Percentiles rank a stretch among this genome's conserved stretches.
phyloP scores from a whole-genome alignment of 257 asterid genomes.

The Nyctanthes arbortristis region DNA sequence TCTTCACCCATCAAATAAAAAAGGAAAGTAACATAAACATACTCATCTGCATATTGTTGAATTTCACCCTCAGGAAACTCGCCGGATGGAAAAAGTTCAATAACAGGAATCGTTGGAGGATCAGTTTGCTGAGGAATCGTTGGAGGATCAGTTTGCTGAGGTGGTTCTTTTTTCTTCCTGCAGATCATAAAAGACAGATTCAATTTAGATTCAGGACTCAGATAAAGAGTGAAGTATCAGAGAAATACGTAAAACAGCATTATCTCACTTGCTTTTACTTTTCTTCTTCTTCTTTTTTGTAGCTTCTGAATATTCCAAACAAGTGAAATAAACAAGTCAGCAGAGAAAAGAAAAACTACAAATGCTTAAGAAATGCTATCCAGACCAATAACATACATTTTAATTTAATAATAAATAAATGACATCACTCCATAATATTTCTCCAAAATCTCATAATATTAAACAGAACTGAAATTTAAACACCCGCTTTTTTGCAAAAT shows the following conservation, averaged over 20 bases:
- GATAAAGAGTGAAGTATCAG: conserved; percentile 13
- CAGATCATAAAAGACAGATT: conserved; percentile 15
- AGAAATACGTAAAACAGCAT: conserved; percentile 8
- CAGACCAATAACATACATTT: conserved; percentile 1
- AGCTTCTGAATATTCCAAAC: conserved; percentile 56
- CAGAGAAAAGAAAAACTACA: conserved; percentile 4
- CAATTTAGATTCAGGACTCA: conserved; percentile 1
- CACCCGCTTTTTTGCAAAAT: neutral
- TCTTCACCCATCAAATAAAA: neutral
- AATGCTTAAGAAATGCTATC: neutral
- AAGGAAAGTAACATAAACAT: conserved; percentile 34
- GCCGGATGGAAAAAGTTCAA: conserved; percentile 79
- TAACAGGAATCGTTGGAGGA: conserved; percentile 87
- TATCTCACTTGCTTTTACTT: conserved; percentile 88
- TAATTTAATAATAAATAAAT: conserved; percentile 2
- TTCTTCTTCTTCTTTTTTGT: conserved; percentile 96
- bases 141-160: conserved; percentile 84
- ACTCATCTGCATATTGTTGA: conserved; percentile 94
- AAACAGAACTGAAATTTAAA: neutral
- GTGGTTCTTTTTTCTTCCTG: conserved; percentile 86
- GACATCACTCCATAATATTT: neutral
- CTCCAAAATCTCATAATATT: neutral
- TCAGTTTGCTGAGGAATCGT: too few species aligned
- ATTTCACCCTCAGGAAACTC: conserved; percentile 99
- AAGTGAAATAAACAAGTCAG: conserved; percentile 22